These are phyloP conservation scores for Gracilaria domingensis DNA, from an alignment of 23 red algal species.

Conservation along the genomic window DNA sequence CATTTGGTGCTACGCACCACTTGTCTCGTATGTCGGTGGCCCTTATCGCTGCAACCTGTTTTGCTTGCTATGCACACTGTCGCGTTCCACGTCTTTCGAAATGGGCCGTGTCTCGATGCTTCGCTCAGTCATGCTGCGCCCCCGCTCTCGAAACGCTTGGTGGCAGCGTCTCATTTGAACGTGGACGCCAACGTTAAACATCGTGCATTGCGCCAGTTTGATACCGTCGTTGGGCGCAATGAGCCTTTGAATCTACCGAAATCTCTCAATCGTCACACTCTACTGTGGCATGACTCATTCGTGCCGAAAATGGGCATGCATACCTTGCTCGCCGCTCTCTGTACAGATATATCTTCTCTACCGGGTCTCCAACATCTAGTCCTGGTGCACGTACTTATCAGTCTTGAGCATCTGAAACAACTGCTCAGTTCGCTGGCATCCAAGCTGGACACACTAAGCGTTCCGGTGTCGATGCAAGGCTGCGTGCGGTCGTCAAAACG, in stretches of 20 bases:
- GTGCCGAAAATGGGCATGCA: conserved; percentile 1
- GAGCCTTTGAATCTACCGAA: not conserved
- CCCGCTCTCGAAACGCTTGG: not conserved
- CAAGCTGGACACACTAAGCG: not conserved
- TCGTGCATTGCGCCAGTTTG: not conserved
- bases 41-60: not conserved
- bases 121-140: not conserved
- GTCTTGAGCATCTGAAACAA: not conserved
- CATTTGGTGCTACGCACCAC: conserved; percentile 14
- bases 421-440: not conserved
- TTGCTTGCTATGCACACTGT: not conserved
- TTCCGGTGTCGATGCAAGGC: conserved; percentile 11
- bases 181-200: not conserved
- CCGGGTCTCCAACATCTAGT: not conserved
- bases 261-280: not conserved
- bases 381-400: conserved; percentile 13
- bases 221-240: not conserved
- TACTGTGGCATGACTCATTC: not conserved
- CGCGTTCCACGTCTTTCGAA: conserved; percentile 1
- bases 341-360: not conserved
- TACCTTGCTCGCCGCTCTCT: not conserved
- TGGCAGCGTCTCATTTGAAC: not conserved
- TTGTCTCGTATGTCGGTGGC: not conserved
- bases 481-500: not conserved
- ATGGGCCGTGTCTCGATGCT: not conserved